Evolutionary conservation across 176 grass and related monocot species (phyloP).

Genomic region (Olyra latifolia): DNA sequence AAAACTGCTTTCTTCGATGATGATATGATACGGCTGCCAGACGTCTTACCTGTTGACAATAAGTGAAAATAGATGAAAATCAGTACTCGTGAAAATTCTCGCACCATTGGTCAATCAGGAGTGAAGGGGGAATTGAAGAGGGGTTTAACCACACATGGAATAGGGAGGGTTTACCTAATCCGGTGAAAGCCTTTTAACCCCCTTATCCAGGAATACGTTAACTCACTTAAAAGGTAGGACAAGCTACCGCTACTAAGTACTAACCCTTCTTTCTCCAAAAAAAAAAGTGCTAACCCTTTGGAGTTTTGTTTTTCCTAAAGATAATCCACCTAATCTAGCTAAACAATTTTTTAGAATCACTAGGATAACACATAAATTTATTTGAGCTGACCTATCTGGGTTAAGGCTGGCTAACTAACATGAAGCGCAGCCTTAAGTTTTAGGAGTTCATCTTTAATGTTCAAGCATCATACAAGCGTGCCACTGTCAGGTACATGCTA

Average conservation of each 20-base stretch:
- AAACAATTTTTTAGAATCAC: neutral
- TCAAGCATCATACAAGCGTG: neutral
- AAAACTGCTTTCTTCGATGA: slow-evolving; percentile 23
- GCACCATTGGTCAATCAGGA: neutral
- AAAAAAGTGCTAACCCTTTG: too few relatives aligned
- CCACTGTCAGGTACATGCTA: neutral
- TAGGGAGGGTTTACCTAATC: neutral
- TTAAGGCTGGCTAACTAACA: neutral
- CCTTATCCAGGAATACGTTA: neutral
- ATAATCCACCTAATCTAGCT: neutral
- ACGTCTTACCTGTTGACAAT: slow-evolving; percentile 5
- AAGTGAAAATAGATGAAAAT: slow-evolving; percentile 12
- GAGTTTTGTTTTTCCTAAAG: neutral
- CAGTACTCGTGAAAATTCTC: neutral
- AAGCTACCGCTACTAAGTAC: neutral
- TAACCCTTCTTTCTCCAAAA: too few relatives aligned
- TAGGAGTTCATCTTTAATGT: neutral
- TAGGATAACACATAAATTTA: neutral
- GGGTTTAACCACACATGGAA: neutral
- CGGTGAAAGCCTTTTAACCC: neutral
- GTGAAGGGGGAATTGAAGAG: neutral
- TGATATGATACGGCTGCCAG: neutral
- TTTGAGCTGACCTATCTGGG: neutral
- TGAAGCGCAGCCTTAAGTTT: too few relatives aligned
- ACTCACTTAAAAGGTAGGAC: neutral